Conservation (phyloP, 1,284 basidiomycete genomes). For the Apiotrichum gracile region DNA sequence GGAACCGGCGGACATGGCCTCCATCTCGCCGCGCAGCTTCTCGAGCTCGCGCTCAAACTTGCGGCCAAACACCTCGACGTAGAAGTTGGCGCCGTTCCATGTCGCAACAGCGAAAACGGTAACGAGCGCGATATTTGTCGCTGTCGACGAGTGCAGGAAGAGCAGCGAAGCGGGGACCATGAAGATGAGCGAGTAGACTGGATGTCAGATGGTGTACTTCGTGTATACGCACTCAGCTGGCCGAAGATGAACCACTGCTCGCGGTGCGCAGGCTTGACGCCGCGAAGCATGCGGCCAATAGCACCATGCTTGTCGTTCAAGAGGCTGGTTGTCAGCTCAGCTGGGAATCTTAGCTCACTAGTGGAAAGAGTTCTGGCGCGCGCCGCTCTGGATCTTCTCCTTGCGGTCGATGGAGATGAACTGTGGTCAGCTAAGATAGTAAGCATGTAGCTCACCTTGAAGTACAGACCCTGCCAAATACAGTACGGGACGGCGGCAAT, state of each 20-base stretch:
- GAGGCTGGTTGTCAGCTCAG: conserved; percentile 47
- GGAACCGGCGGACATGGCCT: conserved; percentile 19
- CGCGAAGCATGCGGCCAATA: conserved; percentile 65
- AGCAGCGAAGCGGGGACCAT: conserved; percentile 73
- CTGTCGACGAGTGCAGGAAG: conserved; percentile 64
- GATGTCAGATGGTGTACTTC: conserved; percentile 20
- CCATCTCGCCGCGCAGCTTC: conserved; percentile 69
- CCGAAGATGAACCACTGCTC: conserved; percentile 73
- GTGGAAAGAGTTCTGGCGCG: conserved; percentile 77
- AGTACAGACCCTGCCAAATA: conserved; percentile 82
- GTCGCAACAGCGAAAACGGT: conserved; percentile 71
- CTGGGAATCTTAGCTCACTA: conserved; percentile 47
- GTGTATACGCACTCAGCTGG: conserved; percentile 60
- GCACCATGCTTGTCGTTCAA: conserved; percentile 76
- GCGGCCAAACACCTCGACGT: conserved; percentile 90
- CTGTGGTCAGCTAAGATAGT: conserved; percentile 40
- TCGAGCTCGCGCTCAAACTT: conserved; percentile 93
- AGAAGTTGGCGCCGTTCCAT: conserved; percentile 54
- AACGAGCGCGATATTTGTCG: conserved; percentile 70
- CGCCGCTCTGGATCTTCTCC: conserved; percentile 77
- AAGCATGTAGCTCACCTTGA: conserved; percentile 59
- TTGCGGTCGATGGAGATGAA: conserved; percentile 78
- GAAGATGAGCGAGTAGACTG: conserved; percentile 78
- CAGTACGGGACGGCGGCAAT: conserved; percentile 52
- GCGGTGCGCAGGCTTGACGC: conserved; percentile 58